Evolutionary conservation across 768 basidiomycete species (phyloP).

Genomic region (Lentinus brumalis): DNA sequence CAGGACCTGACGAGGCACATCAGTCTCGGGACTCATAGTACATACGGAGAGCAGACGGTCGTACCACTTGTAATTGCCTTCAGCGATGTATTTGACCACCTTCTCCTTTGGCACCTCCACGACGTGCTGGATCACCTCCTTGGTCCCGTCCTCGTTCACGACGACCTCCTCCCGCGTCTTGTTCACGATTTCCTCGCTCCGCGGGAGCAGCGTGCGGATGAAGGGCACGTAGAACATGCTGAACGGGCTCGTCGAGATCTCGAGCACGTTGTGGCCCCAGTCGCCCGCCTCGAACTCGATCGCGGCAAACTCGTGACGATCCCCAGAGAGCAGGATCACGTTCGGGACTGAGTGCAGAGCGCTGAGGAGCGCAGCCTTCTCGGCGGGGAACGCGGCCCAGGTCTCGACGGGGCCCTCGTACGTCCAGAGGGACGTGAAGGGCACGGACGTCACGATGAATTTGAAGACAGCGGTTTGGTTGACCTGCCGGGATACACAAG

Average conservation of each 20-base stretch:
- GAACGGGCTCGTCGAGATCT: slow-evolving; percentile 71
- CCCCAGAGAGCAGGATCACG: slow-evolving; percentile 68
- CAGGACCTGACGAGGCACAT: slow-evolving; percentile 48
- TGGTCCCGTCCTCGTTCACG: slow-evolving; percentile 25
- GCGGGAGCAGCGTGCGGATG: slow-evolving; percentile 49
- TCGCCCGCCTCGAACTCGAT: slow-evolving; percentile 55
- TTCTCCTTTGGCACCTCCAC: slow-evolving; percentile 54
- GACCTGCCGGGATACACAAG: slow-evolving; percentile 38
- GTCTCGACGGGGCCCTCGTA: slow-evolving; percentile 64
- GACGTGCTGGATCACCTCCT: slow-evolving; percentile 22
- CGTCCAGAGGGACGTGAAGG: slow-evolving; percentile 73
- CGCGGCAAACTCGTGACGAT: slow-evolving; percentile 79
- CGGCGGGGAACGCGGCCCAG: slow-evolving; percentile 65
- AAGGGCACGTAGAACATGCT: slow-evolving; percentile 72
- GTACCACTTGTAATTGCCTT: slow-evolving; percentile 70
- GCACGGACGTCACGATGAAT: slow-evolving; percentile 74
- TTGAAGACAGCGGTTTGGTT: slow-evolving; percentile 76
- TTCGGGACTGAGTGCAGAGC: slow-evolving; percentile 69
- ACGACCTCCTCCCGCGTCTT: slow-evolving; percentile 33
- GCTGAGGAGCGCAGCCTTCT: slow-evolving; percentile 59
- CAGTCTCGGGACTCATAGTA: not conserved
- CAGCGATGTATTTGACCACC: slow-evolving; percentile 60
- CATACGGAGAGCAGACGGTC: slow-evolving; percentile 5
- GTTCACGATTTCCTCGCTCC: slow-evolving; percentile 46
- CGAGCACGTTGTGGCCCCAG: slow-evolving; percentile 47